These are phyloP conservation scores for Candida insectalens DNA, from an alignment of 805 yeast genomes.

Conservation along the genomic window DNA sequence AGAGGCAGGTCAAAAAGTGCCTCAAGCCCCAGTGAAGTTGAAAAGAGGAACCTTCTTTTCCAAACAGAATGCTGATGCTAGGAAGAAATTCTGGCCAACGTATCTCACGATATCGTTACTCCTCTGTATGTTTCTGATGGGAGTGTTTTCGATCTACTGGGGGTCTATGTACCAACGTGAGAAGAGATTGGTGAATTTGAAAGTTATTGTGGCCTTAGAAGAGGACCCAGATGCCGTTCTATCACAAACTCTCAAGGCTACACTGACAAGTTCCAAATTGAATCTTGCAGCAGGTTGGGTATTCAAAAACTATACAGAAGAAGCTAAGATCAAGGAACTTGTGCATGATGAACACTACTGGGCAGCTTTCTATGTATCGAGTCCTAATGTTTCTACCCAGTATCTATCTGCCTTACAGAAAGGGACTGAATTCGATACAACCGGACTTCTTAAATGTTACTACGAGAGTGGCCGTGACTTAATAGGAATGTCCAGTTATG, in stretches of 20 bases:
- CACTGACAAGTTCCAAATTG: conserved; percentile 8
- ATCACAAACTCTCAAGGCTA: conserved; percentile 20
- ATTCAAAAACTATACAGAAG: conserved; percentile 18
- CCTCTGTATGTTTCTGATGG: conserved; percentile 28
- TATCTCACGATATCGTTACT: conserved; percentile 10
- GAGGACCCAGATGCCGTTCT: conserved; percentile 22
- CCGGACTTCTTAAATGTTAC: conserved; percentile 16
- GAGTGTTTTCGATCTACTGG: conserved; percentile 40
- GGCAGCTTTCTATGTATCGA: conserved; percentile 47
- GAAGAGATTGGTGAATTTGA: conserved; percentile 23
- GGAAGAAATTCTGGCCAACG: conserved; percentile 8
- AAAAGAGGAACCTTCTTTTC: too few relatives aligned
- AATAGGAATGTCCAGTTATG: conserved; percentile 32
- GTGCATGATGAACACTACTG: conserved; percentile 52
- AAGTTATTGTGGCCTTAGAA: conserved; percentile 30
- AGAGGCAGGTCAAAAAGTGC: too few relatives aligned
- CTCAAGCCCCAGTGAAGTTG: too few relatives aligned
- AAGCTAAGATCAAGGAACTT: conserved; percentile 30
- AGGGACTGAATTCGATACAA: conserved; percentile 22
- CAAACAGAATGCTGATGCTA: conserved; percentile 6
- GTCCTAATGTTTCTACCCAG: conserved; percentile 32
- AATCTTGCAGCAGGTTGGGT: conserved; percentile 28
- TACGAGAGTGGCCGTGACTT: conserved; percentile 64
- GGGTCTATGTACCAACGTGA: conserved; percentile 29
- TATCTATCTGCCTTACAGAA: conserved; percentile 29